Percentiles rank a stretch among this genome's conserved stretches.
Evolutionary conservation across 257 asterid genomes (phyloP).

Genomic region (Lycium ferocissimum): DNA sequence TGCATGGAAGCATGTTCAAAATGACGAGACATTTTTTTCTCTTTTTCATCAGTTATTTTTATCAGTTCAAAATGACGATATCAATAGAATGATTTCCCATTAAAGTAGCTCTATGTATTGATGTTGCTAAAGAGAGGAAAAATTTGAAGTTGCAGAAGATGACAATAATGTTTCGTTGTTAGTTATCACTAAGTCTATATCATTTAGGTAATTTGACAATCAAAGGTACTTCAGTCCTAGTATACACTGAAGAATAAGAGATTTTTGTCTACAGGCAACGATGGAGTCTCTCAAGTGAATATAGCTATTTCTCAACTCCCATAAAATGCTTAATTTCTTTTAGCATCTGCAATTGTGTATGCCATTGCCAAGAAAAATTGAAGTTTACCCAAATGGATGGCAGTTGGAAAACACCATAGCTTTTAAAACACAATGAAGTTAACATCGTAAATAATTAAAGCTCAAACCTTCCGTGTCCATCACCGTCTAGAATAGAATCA

Average conservation of each 20-base stretch:
- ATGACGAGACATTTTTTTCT: neutral
- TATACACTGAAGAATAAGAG: slow-evolving; percentile 1
- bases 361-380: neutral
- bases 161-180: neutral
- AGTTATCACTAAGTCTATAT: neutral
- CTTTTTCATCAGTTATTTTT: no score
- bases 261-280: neutral
- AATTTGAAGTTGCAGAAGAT: neutral
- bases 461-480: slow-evolving; percentile 97
- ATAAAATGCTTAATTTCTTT: neutral
- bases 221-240: neutral
- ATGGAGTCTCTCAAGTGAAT: neutral
- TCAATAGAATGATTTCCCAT: neutral
- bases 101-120: neutral
- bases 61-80: slow-evolving; percentile 5
- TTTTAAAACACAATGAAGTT: neutral
- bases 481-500: slow-evolving; percentile 96
- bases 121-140: slow-evolving; percentile 4
- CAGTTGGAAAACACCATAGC: neutral
- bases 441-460: slow-evolving; percentile 11
- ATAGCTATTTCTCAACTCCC: slow-evolving; percentile 1
- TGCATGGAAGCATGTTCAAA: neutral
- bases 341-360: neutral
- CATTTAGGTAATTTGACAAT: slow-evolving; percentile 5
- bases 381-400: neutral